Evolutionary conservation across 352 stramenopile species (phyloP), one percentile per base, ranked within the genome.

Genomic region (Hyphochytrium catenoides): DNA sequence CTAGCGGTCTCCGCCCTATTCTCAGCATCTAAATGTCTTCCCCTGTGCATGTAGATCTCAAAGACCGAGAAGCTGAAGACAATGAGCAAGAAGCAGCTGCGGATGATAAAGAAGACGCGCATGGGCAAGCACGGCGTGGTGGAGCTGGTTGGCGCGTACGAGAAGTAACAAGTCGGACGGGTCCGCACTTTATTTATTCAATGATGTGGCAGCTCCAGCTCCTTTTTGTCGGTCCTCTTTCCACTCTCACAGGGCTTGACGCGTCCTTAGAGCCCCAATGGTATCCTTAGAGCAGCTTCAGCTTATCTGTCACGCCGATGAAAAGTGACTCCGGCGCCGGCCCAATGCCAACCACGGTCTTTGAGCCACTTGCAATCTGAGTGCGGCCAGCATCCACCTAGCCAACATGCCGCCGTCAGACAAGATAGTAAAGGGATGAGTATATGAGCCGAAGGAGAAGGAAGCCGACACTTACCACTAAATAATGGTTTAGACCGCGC

Each of bases 81-180:
- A 14, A 87, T 87, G 72, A 84, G 69, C 62, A 87, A 87, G 66
- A 87, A 87, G 54, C 72, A 87, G 51, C 50, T 87, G 47, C 70
- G 70, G 43, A 77, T 84, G 41, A 71, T 87, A 46, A 76, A 77
- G 52, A 87, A 87, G 64, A 83, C 72, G 17, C 74, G 79, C 34
- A 63, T 87, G 33, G 82, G 84, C 69, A 84, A 84, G 51, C 68
- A 84, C 39, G 72, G 72, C 32, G 66, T 83, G 39, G 68, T 87
- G 45, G 68, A 83, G 47, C 82, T 83, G 52, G 67, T 79, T 36
- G 61, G 63, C 0, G 50, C 78, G 8, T 87, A 87, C 58, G 30
- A 33, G 21, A 54, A 54, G 26, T 54, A 47, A n/a, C n/a, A n/a
- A n/a, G n/a, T n/a, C n/a, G n/a, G n/a, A n/a, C n/a, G n/a, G n/a